phyloP scores from a whole-genome alignment of 371 early-diverging fungal species.

The Entomophthora muscae region DNA sequence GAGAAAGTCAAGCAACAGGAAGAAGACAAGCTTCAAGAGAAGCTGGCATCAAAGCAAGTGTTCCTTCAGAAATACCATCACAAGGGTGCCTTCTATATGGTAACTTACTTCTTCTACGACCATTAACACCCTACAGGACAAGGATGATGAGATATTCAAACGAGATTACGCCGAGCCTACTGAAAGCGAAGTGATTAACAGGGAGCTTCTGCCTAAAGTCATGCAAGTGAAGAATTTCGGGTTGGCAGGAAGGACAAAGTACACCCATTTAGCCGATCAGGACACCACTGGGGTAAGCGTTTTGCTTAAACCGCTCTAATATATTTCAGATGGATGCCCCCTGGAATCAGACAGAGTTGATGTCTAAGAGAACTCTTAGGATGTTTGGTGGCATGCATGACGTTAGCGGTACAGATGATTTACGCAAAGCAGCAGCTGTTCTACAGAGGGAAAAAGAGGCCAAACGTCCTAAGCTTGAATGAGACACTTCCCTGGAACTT shows the following conservation, averaged over 20 bases:
- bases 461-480: neutral
- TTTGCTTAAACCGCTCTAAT: neutral
- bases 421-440: neutral
- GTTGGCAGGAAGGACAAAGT: conserved; percentile 67
- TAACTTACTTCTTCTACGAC: conserved; percentile 12
- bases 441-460: neutral
- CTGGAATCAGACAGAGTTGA: neutral
- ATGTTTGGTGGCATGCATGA: neutral
- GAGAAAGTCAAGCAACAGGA: conserved; percentile 28
- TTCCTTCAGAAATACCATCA: conserved; percentile 77
- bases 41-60: conserved; percentile 20
- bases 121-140: no score
- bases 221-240: conserved; percentile 89
- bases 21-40: conserved; percentile 28
- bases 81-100: conserved; percentile 71
- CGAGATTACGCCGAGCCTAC: conserved; percentile 63
- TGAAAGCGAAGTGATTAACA: conserved; percentile 43
- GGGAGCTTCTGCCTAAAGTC: conserved; percentile 55
- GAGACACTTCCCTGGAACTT: no score
- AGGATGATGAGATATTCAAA: conserved; percentile 35
- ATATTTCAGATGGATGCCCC: neutral
- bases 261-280: conserved; percentile 65
- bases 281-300: conserved; percentile 39
- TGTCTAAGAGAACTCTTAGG: neutral
- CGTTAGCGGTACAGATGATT: neutral